A percentile compares a stretch with the other conserved stretches of the same genome.
These are phyloP conservation scores for Penicillium olsonii DNA, from an alignment of 2,329 filamentous ascomycete species.

Conservation along the genomic window DNA sequence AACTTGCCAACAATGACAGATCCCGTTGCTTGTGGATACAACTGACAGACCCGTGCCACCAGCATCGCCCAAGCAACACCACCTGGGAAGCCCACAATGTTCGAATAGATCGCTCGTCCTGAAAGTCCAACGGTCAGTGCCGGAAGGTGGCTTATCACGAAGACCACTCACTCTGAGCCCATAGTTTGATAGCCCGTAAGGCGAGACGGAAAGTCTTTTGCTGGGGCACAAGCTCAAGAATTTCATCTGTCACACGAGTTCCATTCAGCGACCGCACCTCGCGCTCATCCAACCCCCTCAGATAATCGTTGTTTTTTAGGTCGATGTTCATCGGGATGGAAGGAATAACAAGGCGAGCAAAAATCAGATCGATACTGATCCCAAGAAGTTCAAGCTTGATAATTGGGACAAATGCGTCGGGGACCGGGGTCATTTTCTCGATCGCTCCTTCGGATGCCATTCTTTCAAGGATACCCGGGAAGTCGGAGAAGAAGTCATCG, in stretches of 20 bases:
- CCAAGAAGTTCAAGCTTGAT: conserved; percentile 92
- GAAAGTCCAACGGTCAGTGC: background rate
- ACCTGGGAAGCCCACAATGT: conserved; percentile 94
- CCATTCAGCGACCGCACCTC: conserved; percentile 91
- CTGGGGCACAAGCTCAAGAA: conserved; percentile 84
- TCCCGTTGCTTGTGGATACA: conserved; percentile 89
- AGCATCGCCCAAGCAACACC: conserved; percentile 99
- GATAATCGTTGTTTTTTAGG: conserved; percentile 77
- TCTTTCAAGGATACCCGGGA: conserved; percentile 75
- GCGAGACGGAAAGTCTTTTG: conserved; percentile 86
- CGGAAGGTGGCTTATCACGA: background rate
- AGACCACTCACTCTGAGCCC: conserved; percentile 69
- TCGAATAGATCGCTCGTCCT: conserved; percentile 87
- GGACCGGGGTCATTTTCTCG: conserved; percentile 79
- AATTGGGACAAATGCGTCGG: conserved; percentile 91
- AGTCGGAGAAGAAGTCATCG: conserved; percentile 88
- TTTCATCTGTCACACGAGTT: conserved; percentile 90
- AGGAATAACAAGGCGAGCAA: conserved; percentile 71
- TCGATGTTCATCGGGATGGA: conserved; percentile 72
- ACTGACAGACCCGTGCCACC: conserved; percentile 90
- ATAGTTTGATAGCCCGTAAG: conserved; percentile 89
- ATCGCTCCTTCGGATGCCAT: conserved; percentile 79
- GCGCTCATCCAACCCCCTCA: conserved; percentile 82
- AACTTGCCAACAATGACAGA: conserved; percentile 91
- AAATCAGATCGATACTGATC: conserved; percentile 94